Base-by-base conservation (phyloP, 805 yeast genomes). In the Candida takata region DNA sequence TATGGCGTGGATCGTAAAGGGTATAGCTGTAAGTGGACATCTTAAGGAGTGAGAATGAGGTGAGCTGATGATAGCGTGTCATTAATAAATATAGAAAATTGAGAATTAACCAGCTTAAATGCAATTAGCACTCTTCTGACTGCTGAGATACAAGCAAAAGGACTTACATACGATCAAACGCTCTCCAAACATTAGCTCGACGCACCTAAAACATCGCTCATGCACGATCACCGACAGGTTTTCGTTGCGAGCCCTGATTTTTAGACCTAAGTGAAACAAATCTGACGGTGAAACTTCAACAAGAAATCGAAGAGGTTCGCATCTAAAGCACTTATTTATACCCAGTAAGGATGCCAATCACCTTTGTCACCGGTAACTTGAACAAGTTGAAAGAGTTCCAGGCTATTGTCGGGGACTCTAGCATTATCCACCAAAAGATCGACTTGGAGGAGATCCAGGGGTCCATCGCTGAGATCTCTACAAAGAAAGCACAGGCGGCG, bases 391-490 rank as follows among this genome's bases (percentile, higher is more conserved):
- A 72, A 46, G 98, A 90, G 59, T 95, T 90, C 16, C 70, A 79
- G 43, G 77, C 81, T 36, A 82, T 90, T 35, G 71, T 90, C 8
- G 62, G 78, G 2, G 65, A 64, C 18, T 64, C 59, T 17, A 45
- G 54, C 20, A 70, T 92, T 38, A 64, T 65, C 16, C 87, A 83
- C 59, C 61, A 72, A 42, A 67, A 77, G 23, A 55, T 94, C 23
- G 99, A 92, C 54, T 65, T 92, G 14, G 92, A 80, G 34, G 99
- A 92, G 62, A 60, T 92, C 31, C 99, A 92, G 61, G 98, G 96
- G 21, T 62, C 90, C 16, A 72, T 87, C 32, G 79, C 79, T 28
- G 84, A 83, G 36, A 90, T 92, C 29, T 83, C 95, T 1, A 68
- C 66, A 30, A 84, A 78, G 52, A 92, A 92, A 57, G 85, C 94